Base-by-base conservation (phyloP, 345 rosid genomes). In the Murraya koenigii region DNA sequence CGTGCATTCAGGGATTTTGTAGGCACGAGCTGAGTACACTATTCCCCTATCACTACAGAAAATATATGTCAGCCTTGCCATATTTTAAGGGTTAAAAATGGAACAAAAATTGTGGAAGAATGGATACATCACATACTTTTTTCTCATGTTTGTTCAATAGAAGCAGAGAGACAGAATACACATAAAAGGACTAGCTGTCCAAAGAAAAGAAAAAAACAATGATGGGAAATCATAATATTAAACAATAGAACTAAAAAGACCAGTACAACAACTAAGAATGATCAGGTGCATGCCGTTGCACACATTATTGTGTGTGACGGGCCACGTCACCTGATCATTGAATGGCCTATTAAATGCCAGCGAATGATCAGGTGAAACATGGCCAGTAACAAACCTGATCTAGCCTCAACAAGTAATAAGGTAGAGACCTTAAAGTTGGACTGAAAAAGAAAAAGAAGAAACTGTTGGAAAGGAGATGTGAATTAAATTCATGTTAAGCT, bases 11-110 rank as follows among this genome's bases (percentile, higher is more conserved):
- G 99, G 95, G 77, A 93, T 93, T 89, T 95, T 95, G 82, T 89
- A 95, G 13, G 99, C 98, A 80, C 94, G 96, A 26, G 96, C 87
- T 62, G 99, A 91, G 86, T 93, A 93, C 66, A 95, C 99, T 73
- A 92, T 92, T 74, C 99, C 99, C 75, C 73, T 87, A 74, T 95
- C 99, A 77, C 98, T 95, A 90, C 77, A 82, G 63, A 82, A 55
- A 52, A 26, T 72, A 82, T 60, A 56, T 52, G 65, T 64, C 36
- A 71, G n/a, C 39, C 22, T 35, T 58, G 35, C 22, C 35, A 61
- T 32, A 71, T 68, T 44, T 44, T 0, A 44, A 44, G 17, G 5
- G 10, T 11, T 13, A 44, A 44, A 44, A 44, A 13, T 44, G 49
- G 17, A 44, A 44, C 49, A 44, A 73, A 56, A 60, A 60, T 20